Base-by-base conservation (phyloP, 768 basidiomycete species). In the Russula ochroleuca region DNA sequence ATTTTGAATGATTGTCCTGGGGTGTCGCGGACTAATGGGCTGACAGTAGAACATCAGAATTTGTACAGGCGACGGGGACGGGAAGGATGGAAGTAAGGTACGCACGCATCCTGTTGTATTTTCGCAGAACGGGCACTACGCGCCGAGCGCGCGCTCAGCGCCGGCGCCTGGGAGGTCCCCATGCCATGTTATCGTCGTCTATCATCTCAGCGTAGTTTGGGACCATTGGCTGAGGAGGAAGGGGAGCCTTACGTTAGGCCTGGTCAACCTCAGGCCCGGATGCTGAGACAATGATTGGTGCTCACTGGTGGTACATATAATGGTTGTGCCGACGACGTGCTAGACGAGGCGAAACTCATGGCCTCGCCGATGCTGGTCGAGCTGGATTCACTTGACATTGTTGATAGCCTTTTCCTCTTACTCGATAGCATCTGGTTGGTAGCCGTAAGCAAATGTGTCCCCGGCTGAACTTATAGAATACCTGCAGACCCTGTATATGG, bases 141-240 rank as follows among this genome's bases (percentile, higher is more conserved):
- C 4, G 17, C 64, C 61, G 59, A 57, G 62, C 13, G 13, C 33
- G 33, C 17, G 21, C 17, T 45, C 64, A 66, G 21, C 51, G 58
- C 55, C 59, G 49, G 47, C 59, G 50, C 21, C 19, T 11, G 31
- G 71, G 68, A 19, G 68, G 69, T 28, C 71, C 73, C 73, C 73
- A 74, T 4, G 73, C 68, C 61, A 68, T 53, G 54, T 74, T 73
- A 17, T 74, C 73, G 38, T 73, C 73, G 15, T 75, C 74, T 19
- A 75, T 64, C 69, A 71, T 72, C 57, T 17, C 51, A 17, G 48
- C 48, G 48, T 25, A 25, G 25, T 49, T 10, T 49, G 47, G 47
- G 21, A 31, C 31, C 23, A 13, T 15, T 21, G 59, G 11, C 64
- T 62, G 19, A 2, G 25, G 45, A 19, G 17, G 19, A 41, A 0